phyloP scores from a whole-genome alignment of 1,139 yeast genomes.

The Saccharomyces hybrid region DNA sequence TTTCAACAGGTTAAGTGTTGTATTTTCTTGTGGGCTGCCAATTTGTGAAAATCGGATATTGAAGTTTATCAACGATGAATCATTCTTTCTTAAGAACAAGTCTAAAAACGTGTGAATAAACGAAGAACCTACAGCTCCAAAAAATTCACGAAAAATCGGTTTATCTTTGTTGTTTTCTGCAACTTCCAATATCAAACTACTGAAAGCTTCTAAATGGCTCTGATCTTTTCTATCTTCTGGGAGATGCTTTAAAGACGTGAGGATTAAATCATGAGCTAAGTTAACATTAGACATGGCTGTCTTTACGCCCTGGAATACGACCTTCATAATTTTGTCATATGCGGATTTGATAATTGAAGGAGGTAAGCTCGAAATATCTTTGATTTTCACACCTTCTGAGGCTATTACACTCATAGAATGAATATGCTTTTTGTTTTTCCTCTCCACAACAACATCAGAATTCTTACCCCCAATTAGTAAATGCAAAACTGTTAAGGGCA shows the following conservation, averaged over 20 bases:
- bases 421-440: slow-evolving; percentile 4
- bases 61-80: background rate
- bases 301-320: background rate
- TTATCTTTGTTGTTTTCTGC: slow-evolving; percentile 5
- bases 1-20: slow-evolving; percentile 11
- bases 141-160: background rate
- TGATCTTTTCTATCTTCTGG: background rate
- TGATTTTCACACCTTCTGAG: slow-evolving; percentile 13
- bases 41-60: background rate
- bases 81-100: background rate
- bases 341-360: slow-evolving; percentile 5
- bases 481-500: slow-evolving; percentile 6
- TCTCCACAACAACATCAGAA: background rate
- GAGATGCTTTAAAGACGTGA: background rate
- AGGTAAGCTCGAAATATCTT: slow-evolving; percentile 10
- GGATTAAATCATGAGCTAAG: background rate
- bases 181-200: slow-evolving; percentile 5
- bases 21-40: slow-evolving; percentile 1
- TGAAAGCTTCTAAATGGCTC: slow-evolving; percentile 3
- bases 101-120: background rate
- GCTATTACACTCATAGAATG: slow-evolving; percentile 18
- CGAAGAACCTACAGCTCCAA: background rate
- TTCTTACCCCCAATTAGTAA: slow-evolving; percentile 4
- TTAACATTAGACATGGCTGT: background rate
- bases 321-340: background rate